A percentile compares a stretch with the other conserved stretches of the same genome.
Evolutionary conservation across 108 stramenopile genomes (phyloP).

Genomic region (Pseudonitzschia delicatissima): DNA sequence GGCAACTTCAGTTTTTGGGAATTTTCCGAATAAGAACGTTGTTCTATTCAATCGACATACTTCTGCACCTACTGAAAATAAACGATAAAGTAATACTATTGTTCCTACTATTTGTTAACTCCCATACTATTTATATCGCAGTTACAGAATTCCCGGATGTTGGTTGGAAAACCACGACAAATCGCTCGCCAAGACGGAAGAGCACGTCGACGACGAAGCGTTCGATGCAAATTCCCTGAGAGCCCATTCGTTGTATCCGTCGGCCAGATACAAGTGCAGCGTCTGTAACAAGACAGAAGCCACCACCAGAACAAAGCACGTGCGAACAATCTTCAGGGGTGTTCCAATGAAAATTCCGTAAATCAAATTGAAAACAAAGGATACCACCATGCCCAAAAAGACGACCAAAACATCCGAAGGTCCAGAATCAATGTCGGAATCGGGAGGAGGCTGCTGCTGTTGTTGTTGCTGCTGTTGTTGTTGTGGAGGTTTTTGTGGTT

Average conservation of each 20-base stretch:
- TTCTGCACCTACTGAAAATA: too few species aligned
- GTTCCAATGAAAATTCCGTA: conserved; percentile 44
- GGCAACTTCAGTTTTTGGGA: too few species aligned
- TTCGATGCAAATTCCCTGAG: background rate
- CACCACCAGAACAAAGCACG: conserved; percentile 13
- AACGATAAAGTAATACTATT: too few species aligned
- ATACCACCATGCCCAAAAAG: conserved; percentile 54
- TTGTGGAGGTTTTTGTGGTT: conserved; percentile 9
- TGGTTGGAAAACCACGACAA: background rate
- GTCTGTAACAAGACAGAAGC: conserved; percentile 2
- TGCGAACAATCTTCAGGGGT: conserved; percentile 40
- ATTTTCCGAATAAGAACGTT: too few species aligned
- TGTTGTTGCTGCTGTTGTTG: conserved; percentile 24
- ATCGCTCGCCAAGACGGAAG: background rate
- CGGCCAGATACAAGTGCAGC: conserved; percentile 17
- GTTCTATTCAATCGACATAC: too few species aligned
- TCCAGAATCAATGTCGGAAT: conserved; percentile 11
- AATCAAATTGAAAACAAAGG: conserved; percentile 40
- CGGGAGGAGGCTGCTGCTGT: conserved; percentile 2
- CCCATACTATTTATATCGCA: background rate
- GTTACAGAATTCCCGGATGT: conserved; percentile 1
- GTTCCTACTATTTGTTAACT: too few species aligned
- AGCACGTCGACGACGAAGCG: background rate
- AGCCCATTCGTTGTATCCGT: conserved; percentile 14
- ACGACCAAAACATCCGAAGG: conserved; percentile 49